These are phyloP conservation scores for Fraxinus excelsior DNA, from an alignment of 257 asterid species.

Conservation along the genomic window DNA sequence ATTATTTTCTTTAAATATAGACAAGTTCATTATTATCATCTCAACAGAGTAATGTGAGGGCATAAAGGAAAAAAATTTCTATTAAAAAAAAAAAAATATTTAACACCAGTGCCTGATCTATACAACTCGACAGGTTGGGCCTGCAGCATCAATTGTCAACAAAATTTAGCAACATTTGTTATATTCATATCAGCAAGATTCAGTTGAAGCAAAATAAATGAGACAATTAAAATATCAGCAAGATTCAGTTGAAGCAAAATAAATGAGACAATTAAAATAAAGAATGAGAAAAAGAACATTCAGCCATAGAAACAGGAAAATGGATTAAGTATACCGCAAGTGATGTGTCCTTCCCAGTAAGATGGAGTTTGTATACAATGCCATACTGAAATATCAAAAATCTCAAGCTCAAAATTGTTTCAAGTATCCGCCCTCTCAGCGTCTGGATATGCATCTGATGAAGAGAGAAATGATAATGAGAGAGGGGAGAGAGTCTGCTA, in stretches of 20 bases:
- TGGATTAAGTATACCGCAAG: constrained; percentile 69
- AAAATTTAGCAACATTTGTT: constrained; percentile 12
- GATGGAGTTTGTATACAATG: constrained; percentile 85
- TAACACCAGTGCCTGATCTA: not conserved
- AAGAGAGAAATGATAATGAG: not conserved
- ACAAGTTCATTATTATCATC: not conserved
- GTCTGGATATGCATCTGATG: constrained; percentile 93
- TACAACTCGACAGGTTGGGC: not conserved
- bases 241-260: constrained; percentile 11
- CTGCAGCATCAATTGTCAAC: not conserved
- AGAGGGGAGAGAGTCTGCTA: not conserved
- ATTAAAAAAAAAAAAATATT: too few species aligned
- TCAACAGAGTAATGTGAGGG: not conserved
- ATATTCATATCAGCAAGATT: constrained; percentile 5
- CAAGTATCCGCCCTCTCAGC: constrained; percentile 91
- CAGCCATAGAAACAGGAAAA: not conserved
- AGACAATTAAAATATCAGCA: constrained; percentile 10
- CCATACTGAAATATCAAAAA: constrained; percentile 93
- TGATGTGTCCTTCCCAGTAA: constrained; percentile 75
- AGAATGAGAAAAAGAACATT: constrained; percentile 6
- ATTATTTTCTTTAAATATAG: too few species aligned
- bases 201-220: constrained; percentile 14
- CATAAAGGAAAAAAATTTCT: not conserved
- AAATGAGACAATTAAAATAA: not conserved
- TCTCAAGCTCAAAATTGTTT: constrained; percentile 90